Base-by-base conservation (phyloP, 768 basidiomycete species). In the Tricholoma sp. region DNA sequence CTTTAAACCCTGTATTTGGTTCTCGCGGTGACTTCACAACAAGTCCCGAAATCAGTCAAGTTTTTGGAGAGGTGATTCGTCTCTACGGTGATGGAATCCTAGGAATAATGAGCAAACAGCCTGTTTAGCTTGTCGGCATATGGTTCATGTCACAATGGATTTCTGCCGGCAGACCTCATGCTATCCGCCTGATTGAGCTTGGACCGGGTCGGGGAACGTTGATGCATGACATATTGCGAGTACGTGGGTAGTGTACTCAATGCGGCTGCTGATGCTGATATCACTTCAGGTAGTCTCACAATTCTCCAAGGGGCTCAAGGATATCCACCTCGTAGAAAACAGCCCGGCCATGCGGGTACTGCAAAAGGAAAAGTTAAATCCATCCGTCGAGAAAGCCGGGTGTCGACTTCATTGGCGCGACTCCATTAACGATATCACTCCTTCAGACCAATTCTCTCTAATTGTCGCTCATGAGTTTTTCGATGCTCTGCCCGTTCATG, bases 401-500 rank as follows among this genome's bases (percentile, higher is more conserved):
- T 73, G 78, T 59, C 52, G 72, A 2, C 56, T 92, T 39, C 65
- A 78, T 1, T 98, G 94, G 94, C 82, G 89, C 62, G 80, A 88
- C 55, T 77, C 82, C 0, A 72, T 97, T 16, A 82, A 88, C 37
- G 84, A 92, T 16, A 72, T 99, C 0, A 71, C 79, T 0, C 71
- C 66, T 58, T 63, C 76, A 16, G 72, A 75, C 9, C 67, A 70
- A 51, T 98, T 86, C 69, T 94, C 94, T 0, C 84, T 97, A 76
- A 69, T 97, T 21, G 74, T 98, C 14, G 97, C 97, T 0, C 95
- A 99, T 70, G 97, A 98, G 67, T 96, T 98, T 73, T 98, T 99
- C 60, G 97, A 98, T 68, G 95, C 95, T 0, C 77, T 99, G 45
- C 96, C 97, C 0, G 85, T 98, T 49, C 91, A 97, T 69, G 75